Evolutionary conservation across 148 eudicot species (phyloP).

Genomic region (Diospyros kaki): DNA sequence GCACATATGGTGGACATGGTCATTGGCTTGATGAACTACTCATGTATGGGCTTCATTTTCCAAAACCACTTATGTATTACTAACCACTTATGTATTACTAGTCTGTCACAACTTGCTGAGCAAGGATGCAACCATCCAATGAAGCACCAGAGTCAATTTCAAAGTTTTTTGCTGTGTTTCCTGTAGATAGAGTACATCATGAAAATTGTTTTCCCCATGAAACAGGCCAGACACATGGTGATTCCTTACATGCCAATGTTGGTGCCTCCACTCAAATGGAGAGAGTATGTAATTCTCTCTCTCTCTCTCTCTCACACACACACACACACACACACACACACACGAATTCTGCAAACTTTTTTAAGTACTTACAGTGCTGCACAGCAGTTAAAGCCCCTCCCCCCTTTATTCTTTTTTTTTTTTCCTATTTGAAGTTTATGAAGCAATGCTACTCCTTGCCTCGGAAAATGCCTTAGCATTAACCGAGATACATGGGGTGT

Average conservation of each 20-base stretch:
- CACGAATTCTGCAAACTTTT: too few species aligned
- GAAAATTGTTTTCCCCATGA: conserved; percentile 11
- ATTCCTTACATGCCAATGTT: conserved; percentile 99
- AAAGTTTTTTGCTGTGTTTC: not conserved
- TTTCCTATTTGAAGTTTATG: not conserved
- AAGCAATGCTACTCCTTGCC: not conserved
- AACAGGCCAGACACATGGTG: conserved; percentile 92
- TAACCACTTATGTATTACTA: not conserved
- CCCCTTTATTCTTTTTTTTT: too few species aligned
- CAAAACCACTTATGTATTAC: not conserved
- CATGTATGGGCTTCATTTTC: not conserved
- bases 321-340: too few species aligned
- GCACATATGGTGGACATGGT: too few species aligned
- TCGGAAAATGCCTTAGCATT: not conserved
- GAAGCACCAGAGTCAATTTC: conserved; percentile 6
- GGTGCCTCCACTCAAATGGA: conserved; percentile 93
- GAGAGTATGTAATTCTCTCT: conserved; percentile 43
- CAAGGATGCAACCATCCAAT: not conserved
- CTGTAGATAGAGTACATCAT: not conserved
- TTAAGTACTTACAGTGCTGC: not conserved
- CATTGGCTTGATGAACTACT: not conserved
- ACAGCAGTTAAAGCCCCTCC: not conserved
- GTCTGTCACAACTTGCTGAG: not conserved
- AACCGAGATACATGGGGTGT: not conserved
- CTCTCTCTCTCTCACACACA: too few species aligned